Base-by-base conservation (phyloP, 1,139 yeast species). In the Schwanniomyces etchellsii region DNA sequence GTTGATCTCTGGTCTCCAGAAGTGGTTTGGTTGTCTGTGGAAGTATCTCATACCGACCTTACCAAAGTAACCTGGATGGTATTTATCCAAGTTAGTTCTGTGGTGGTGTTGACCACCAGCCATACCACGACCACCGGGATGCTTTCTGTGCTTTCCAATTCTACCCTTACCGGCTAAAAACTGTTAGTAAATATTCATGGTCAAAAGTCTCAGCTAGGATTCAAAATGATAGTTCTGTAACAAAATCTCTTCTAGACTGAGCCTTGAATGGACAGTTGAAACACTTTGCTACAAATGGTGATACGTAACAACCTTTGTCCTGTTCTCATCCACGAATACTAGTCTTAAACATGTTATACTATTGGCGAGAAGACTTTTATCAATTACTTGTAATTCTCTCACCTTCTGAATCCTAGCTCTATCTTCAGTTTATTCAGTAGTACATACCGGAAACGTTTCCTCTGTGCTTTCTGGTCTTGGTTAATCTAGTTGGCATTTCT, bases 41-140 rank as follows among this genome's bases (percentile, higher is more conserved):
- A 84, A 93, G 83, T 85, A 83, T 84, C 98, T 88, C 97, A 91
- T 91, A 89, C 99, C 99, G 69, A 93, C 97, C 80, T 93, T 93
- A 84, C 99, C 99, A 75, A 93, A 93, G 93, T 93, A 93, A 88
- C 99, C 99, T 63, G 98, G 98, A 73, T 93, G 99, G 96, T 84
- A 93, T 75, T 89, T 91, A 72, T 93, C 98, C 78, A 91, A 75
- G 81, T 88, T 88, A 70, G 91, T 88, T 85, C 97, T 88, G 96
- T 93, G 98, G 77, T 91, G 99, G 73, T 86, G 96, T 76, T 80
- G 94, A 85, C 99, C 99, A 89, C 99, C 99, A 70, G 99, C 99
- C 93, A 77, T 91, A 91, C 99, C 99, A 78, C 98, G 91, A 79
- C 99, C 99, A 91, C 98, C 98, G 58, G 98, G 97, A 64, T 83